phyloP scores from a whole-genome alignment of 1,139 yeast species.

The Kurtzmaniella quercitrusa region DNA sequence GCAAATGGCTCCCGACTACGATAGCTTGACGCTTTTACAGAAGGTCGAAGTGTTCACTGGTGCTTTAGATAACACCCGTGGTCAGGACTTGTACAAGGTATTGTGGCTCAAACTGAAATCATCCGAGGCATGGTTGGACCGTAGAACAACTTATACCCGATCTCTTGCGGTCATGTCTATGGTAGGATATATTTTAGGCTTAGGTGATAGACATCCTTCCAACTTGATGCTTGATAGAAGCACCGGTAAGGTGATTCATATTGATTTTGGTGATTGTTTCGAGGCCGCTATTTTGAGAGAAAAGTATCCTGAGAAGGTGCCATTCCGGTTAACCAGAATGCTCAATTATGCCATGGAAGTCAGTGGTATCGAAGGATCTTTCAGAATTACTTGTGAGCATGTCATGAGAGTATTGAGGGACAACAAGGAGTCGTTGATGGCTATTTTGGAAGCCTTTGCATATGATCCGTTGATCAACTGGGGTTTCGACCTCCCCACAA shows the following conservation, averaged over 20 bases:
- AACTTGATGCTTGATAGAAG: conserved; percentile 91
- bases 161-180: conserved; percentile 98
- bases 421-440: conserved; percentile 95
- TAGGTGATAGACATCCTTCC: conserved; percentile 98
- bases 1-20: conserved; percentile 98
- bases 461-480: conserved; percentile 97
- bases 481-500: conserved; percentile 94
- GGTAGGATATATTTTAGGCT: conserved; percentile 94
- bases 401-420: conserved; percentile 93
- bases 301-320: conserved; percentile 96
- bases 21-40: conserved; percentile 78
- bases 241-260: conserved; percentile 93
- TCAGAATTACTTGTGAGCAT: conserved; percentile 93
- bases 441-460: conserved; percentile 96
- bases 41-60: conserved; percentile 96
- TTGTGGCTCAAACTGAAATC: conserved; percentile 95
- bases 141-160: conserved; percentile 93
- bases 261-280: conserved; percentile 98
- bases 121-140: conserved; percentile 95
- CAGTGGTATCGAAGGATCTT: conserved; percentile 96
- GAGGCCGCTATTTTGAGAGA: conserved; percentile 97
- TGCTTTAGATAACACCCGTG: conserved; percentile 92
- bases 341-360: conserved; percentile 98
- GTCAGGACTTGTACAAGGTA: conserved; percentile 93
- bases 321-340: conserved; percentile 96